Conservation (phyloP, 2,329 filamentous ascomycete genomes). For the Ophiostoma triangulosporum region DNA sequence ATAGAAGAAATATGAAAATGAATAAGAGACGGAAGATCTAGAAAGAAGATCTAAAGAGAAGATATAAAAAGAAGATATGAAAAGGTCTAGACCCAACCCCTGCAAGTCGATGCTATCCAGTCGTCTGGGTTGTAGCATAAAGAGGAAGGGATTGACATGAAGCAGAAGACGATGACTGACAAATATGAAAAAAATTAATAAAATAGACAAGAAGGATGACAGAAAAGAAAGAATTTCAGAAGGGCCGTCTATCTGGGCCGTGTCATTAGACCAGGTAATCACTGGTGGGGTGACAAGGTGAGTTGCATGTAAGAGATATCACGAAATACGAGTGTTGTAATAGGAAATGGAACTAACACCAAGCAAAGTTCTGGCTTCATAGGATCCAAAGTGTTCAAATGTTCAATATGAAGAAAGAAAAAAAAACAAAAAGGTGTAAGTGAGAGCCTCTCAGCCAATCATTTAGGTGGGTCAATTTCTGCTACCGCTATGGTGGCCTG, state of each 20-base stretch:
- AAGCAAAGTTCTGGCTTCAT: no score
- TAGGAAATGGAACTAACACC: no score
- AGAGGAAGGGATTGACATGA: neutral
- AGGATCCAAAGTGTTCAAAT: neutral
- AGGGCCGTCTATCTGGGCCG: neutral
- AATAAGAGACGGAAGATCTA: neutral
- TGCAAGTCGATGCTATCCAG: neutral
- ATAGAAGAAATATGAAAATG: neutral
- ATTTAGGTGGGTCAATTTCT: neutral
- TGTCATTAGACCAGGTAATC: neutral
- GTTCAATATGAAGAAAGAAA: neutral
- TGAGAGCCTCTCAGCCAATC: slow-evolving; percentile 4
- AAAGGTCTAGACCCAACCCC: neutral
- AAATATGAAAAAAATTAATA: slow-evolving; percentile 8
- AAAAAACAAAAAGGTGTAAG: neutral
- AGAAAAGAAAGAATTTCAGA: neutral
- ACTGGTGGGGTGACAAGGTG: neutral
- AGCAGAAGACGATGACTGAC: neutral
- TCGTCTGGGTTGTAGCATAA: neutral
- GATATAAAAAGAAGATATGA: no score
- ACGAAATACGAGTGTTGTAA: no score
- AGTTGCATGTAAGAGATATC: no score
- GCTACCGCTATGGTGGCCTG: neutral
- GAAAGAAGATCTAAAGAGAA: neutral
- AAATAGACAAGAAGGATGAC: neutral